These are phyloP conservation scores for Flaveria trinervia DNA, from an alignment of 129 eudicot species.

Conservation along the genomic window DNA sequence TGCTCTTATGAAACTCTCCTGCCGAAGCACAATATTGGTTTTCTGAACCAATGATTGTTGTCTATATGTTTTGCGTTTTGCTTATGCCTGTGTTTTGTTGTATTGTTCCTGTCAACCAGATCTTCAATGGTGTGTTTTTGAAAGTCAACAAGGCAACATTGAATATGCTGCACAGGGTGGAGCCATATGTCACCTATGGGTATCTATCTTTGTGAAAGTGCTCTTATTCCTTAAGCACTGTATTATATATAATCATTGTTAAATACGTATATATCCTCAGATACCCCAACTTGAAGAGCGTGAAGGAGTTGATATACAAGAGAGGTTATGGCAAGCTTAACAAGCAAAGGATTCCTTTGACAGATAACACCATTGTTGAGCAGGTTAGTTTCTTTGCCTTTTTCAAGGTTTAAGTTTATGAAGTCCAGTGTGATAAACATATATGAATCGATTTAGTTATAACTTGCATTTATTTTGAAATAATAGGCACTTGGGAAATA, in stretches of 20 bases:
- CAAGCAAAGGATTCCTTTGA: slow-evolving; percentile 82
- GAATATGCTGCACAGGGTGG: slow-evolving; percentile 91
- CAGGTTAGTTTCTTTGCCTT: slow-evolving; percentile 38
- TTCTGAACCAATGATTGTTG: background rate
- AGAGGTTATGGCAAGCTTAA: slow-evolving; percentile 78
- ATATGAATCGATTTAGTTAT: background rate
- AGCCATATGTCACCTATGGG: slow-evolving; percentile 93
- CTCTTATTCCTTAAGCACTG: background rate
- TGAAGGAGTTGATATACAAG: slow-evolving; percentile 79
- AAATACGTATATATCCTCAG: slow-evolving; percentile 28
- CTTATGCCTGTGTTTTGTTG: background rate
- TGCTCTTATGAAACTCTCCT: background rate
- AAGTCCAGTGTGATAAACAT: background rate
- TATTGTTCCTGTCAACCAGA: slow-evolving; percentile 36
- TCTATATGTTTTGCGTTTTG: background rate
- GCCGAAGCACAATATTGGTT: background rate
- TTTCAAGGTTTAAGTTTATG: background rate
- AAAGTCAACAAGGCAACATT: slow-evolving; percentile 89
- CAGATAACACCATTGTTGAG: slow-evolving; percentile 69
- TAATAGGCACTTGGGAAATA: slow-evolving; percentile 66
- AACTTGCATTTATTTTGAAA: background rate
- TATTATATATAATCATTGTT: background rate
- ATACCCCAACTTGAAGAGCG: slow-evolving; percentile 80
- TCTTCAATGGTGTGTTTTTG: slow-evolving; percentile 74
- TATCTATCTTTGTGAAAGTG: slow-evolving; percentile 16